Evolutionary conservation across 805 yeast genomes (phyloP).

Genomic region (Zygoascus bituminiphila): DNA sequence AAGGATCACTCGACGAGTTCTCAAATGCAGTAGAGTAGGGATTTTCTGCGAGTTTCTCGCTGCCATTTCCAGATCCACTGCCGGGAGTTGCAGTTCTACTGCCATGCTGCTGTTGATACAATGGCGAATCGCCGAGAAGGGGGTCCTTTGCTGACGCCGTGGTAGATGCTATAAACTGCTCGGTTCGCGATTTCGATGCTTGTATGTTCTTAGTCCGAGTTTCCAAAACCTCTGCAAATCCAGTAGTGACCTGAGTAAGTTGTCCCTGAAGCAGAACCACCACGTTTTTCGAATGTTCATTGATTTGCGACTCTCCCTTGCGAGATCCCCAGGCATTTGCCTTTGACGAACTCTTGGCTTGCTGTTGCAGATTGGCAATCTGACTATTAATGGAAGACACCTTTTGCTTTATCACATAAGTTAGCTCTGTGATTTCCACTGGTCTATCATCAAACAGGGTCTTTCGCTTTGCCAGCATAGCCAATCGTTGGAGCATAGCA

Average conservation of each 20-base stretch:
- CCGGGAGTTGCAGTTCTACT: constrained; percentile 14
- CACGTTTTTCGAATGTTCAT: constrained; percentile 75
- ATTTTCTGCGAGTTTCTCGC: constrained; percentile 6
- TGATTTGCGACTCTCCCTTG: constrained; percentile 52
- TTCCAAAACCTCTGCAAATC: constrained; percentile 83
- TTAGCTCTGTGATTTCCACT: constrained; percentile 83
- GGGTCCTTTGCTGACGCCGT: constrained; percentile 18
- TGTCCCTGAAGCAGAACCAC: constrained; percentile 80
- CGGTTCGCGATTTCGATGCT: constrained; percentile 72
- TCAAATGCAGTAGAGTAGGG: constrained; percentile 13
- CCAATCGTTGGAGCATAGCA: constrained; percentile 68
- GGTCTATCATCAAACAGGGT: constrained; percentile 93
- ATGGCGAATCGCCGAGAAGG: constrained; percentile 25
- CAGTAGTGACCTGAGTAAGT: constrained; percentile 86
- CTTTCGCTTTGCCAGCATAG: constrained; percentile 77
- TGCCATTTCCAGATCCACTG: background rate
- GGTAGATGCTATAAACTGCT: constrained; percentile 59
- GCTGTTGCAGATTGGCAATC: constrained; percentile 52
- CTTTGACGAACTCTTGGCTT: constrained; percentile 34
- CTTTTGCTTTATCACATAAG: constrained; percentile 76
- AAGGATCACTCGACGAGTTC: background rate
- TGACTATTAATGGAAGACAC: constrained; percentile 71
- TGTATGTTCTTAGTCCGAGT: constrained; percentile 78
- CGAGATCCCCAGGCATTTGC: constrained; percentile 30
- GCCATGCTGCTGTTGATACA: constrained; percentile 21